A percentile compares a stretch with the other conserved stretches of the same genome.
Evolutionary conservation across 148 eudicot genomes (phyloP).

Genomic region (Cornus controversa): DNA sequence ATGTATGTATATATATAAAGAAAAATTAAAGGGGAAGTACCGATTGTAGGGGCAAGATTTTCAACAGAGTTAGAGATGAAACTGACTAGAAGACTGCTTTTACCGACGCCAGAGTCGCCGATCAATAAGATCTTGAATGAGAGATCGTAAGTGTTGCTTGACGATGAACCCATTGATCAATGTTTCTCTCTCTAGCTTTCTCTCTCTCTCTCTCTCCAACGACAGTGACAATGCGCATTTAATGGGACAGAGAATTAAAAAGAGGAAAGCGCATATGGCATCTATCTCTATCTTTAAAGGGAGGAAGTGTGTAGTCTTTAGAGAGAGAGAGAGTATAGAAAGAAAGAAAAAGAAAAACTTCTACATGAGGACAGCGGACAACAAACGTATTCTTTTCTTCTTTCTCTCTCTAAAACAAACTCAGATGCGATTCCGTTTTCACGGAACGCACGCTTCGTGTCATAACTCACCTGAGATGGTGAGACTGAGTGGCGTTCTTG

Average conservation of each 20-base stretch:
- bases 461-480: not conserved
- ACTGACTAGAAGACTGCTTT: slow-evolving; percentile 62
- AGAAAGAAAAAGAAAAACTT: slow-evolving; percentile 1
- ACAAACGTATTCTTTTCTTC: slow-evolving; percentile 17
- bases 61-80: slow-evolving; percentile 65
- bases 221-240: slow-evolving; percentile 2
- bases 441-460: slow-evolving; percentile 14
- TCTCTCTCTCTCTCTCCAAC: slow-evolving; percentile 5
- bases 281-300: not conserved
- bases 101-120: slow-evolving; percentile 76
- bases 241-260: slow-evolving; percentile 1
- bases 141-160: slow-evolving; percentile 49
- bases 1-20: not conserved
- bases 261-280: not conserved
- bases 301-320: not conserved
- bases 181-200: slow-evolving; percentile 7
- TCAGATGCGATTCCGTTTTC: slow-evolving; percentile 25
- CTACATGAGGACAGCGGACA: slow-evolving; percentile 1
- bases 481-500: not conserved
- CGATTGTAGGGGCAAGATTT: slow-evolving; percentile 82
- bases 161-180: slow-evolving; percentile 24
- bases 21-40: slow-evolving; percentile 24
- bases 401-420: no score
- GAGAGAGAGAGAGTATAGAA: slow-evolving; percentile 18
- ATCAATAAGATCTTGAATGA: slow-evolving; percentile 70